phyloP scores from a whole-genome alignment of 2,329 filamentous ascomycete species.

The Pseudocercospora pini-densiflorae region DNA sequence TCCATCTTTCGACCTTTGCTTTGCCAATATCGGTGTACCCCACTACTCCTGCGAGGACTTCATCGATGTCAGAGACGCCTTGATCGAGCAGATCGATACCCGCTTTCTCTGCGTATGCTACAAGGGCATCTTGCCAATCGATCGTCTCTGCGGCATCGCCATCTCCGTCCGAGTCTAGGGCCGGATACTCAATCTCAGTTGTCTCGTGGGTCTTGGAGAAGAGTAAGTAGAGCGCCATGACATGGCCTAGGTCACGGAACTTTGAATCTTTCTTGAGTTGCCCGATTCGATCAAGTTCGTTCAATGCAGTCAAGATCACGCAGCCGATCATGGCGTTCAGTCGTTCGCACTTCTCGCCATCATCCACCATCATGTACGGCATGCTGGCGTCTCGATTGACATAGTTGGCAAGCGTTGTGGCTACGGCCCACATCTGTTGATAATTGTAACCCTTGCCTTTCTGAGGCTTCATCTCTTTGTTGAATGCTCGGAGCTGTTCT shows the following conservation, averaged over 20 bases:
- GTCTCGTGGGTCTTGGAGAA: neutral
- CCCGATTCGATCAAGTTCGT: conserved; percentile 15
- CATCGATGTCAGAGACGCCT: neutral
- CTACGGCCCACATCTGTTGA: conserved; percentile 20
- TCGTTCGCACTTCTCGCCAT: conserved; percentile 10
- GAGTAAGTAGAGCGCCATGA: conserved; percentile 13
- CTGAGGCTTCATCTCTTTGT: conserved; percentile 16
- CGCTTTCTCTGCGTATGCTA: neutral
- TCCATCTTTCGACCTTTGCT: conserved; percentile 16
- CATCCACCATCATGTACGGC: conserved; percentile 16
- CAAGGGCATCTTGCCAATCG: neutral
- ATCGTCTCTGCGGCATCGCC: neutral
- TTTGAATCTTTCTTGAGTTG: conserved; percentile 14
- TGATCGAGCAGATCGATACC: neutral
- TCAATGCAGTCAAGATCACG: conserved; percentile 16
- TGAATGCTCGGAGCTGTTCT: conserved; percentile 12
- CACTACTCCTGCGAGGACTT: neutral
- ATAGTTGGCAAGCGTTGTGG: conserved; percentile 13
- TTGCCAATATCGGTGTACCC: neutral
- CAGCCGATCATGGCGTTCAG: conserved; percentile 9
- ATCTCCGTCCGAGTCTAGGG: neutral
- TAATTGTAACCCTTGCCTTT: conserved; percentile 15
- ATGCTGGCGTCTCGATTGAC: conserved; percentile 14
- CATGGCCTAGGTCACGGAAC: conserved; percentile 2
- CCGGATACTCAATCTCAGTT: conserved; percentile 8